Base-by-base conservation (phyloP, 352 stramenopile genomes). In the Halophytophthora batemanensis region DNA sequence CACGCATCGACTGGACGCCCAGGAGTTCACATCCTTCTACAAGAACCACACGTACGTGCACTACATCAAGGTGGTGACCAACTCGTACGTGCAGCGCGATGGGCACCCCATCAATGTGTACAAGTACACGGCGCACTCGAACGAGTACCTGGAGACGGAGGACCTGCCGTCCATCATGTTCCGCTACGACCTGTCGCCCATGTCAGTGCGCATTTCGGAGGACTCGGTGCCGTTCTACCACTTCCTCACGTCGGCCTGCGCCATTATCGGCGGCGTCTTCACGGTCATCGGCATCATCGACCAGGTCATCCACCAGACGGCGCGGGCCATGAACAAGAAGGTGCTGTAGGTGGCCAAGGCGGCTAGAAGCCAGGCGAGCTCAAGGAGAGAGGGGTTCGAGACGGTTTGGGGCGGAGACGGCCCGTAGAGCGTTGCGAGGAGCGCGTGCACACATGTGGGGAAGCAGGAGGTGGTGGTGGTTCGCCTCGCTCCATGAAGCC, bases 11-110 rank as follows among this genome's bases (percentile, higher is more conserved):
- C 84, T 99, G 53, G 93, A 98, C 68, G 87, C 91, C 41, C 70
- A 89, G 41, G 61, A 82, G 8, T 99, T 97, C 53, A 83, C 86
- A 38, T 96, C 88, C 19, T 84, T 84, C 47, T 78, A 95, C 61
- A 93, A 96, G 64, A 97, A 98, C 73, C 87, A 97, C 71, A 98
- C 96, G 53, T 97, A 97, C 62, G 95, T 99, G 77, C 96, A 99
- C 74, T 99, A 99, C 82, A 98, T 98, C 61, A 99, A 99, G 73
- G 95, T 99, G 22, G 93, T 98, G 60, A 98, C 92, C 8, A 98
- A 94, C 70, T 64, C 77, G 69, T 94, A 94, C 61, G 66, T 96
- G 40, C 79, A 97, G 50, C 66, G 53, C 48, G 74, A 78, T 37
- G 69, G 57, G 2, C 57, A 64, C 41, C 54, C 64, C 28, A 61